phyloP scores from a whole-genome alignment of 1,284 basidiomycete species.

The Stygiomarasmius scandens region DNA sequence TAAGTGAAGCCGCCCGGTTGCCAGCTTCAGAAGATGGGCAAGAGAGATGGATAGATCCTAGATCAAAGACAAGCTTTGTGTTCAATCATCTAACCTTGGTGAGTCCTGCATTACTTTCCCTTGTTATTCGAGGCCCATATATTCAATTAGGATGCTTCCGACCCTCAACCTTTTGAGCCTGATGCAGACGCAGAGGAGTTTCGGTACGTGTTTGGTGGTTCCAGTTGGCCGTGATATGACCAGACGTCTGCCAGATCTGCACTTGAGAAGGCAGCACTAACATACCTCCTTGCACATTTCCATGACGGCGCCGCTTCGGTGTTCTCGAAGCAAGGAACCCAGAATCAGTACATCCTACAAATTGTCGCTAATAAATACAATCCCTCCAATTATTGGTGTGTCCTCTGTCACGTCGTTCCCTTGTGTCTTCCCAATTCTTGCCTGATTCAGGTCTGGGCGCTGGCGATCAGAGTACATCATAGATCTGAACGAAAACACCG shows the following conservation, averaged over 20 bases:
- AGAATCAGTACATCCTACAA: conserved; percentile 69
- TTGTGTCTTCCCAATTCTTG: conserved; percentile 5
- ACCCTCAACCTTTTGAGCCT: conserved; percentile 64
- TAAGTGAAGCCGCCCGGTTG: conserved; percentile 69
- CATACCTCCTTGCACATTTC: conserved; percentile 81
- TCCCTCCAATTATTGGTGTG: conserved; percentile 84
- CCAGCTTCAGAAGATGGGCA: conserved; percentile 39
- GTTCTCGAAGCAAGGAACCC: conserved; percentile 52
- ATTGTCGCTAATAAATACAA: conserved; percentile 95
- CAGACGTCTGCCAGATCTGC: conserved; percentile 49
- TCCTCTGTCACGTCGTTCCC: conserved; percentile 23
- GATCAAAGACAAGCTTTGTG: conserved; percentile 73
- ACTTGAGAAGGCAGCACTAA: conserved; percentile 66
- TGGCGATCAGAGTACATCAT: conserved; percentile 86
- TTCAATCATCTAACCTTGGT: conserved; percentile 85
- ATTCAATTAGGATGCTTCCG: conserved; percentile 70
- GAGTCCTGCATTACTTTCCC: conserved; percentile 30
- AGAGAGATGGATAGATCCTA: conserved; percentile 81
- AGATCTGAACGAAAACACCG: conserved; percentile 55
- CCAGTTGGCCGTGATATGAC: conserved; percentile 3
- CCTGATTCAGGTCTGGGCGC: conserved; percentile 75
- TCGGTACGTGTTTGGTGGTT: conserved; percentile 52
- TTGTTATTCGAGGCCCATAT: conserved; percentile 11
- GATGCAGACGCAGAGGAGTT: conserved; percentile 72
- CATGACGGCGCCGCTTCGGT: conserved; percentile 73